These are phyloP conservation scores for Diaporthe citriasiana DNA, from an alignment of 2,329 filamentous ascomycete genomes.

Conservation along the genomic window DNA sequence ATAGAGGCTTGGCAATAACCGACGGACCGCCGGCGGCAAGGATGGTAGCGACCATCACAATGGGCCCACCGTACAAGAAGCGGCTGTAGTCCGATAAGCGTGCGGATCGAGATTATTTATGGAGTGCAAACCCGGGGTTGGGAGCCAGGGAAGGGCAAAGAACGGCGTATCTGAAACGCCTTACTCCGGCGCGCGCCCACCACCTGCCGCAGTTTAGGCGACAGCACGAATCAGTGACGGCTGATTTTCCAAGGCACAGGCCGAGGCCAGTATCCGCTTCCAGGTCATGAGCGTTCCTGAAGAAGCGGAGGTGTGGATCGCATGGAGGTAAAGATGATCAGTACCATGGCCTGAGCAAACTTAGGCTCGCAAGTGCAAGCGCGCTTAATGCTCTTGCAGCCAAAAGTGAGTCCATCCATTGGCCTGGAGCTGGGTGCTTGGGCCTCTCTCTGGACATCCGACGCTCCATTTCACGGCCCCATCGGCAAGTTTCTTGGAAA, in stretches of 20 bases:
- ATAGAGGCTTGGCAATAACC: constrained; percentile 15
- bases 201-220: neutral
- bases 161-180: constrained; percentile 17
- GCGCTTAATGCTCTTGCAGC: constrained; percentile 23
- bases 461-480: constrained; percentile 28
- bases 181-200: constrained; percentile 14
- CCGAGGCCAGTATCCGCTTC: neutral
- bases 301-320: constrained; percentile 10
- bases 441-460: constrained; percentile 8
- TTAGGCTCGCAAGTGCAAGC: neutral
- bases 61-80: constrained; percentile 21
- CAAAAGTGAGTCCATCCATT: constrained; percentile 17
- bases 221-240: constrained; percentile 14
- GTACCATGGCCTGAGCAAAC: constrained; percentile 18
- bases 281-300: constrained; percentile 21
- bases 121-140: neutral
- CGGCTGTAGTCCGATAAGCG: constrained; percentile 8
- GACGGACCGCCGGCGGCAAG: constrained; percentile 20
- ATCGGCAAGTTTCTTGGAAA: constrained; percentile 26
- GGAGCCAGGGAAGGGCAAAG: constrained; percentile 1
- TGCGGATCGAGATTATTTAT: constrained; percentile 27
- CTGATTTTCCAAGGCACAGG: neutral
- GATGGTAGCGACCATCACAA: constrained; percentile 7
- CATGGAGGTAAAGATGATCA: constrained; percentile 5
- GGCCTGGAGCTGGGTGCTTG: neutral